Evolutionary conservation across 2,329 filamentous ascomycete species (phyloP), one percentile per base, ranked within the genome.

Genomic region (Meredithiella fracta): DNA sequence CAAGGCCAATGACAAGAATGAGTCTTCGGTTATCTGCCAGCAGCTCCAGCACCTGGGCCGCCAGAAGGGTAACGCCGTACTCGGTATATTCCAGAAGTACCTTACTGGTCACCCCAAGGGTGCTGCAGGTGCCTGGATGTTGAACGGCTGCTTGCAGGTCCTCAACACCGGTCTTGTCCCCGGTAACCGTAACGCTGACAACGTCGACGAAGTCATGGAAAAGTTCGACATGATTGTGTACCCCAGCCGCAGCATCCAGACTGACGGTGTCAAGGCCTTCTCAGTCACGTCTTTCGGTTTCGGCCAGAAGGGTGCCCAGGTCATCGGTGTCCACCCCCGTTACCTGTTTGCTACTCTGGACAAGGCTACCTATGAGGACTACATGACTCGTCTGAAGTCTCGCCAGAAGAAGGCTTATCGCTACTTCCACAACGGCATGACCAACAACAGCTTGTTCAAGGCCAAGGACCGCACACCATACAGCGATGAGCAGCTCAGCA

Each of bases 41-140:
- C 94, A 98, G 72, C 81, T 98, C 70, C 83, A 83, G 63, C 94
- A 98, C 67, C 83, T 98, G 54, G 92, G 92, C 62, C 86, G 92
- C 64, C 85, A 83, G 71, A 96, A 96, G 82, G 92, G 94, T 65
- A 98, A 98, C 66, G 90, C 92, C 31, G 76, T 98, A 14, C 72
- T 97, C 61, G 92, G 90, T 74, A 90, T 98, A 68, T 98, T 97
- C 85, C 92, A 98, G 73, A 98, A 98, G 73, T 97, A 94, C 70
- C 82, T 98, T 60, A 98, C 94, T 55, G 92, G 92, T 70, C 92
- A 98, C 69, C 92, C 92, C 65, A 98, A 98, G 82, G 92, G 92
- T 83, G 91, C 92, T 65, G 92, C 92, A 59, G 92, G 92, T 75
- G 92, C 91, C 51, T 98, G 92, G 90, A 98, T 98, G 92, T 83